A percentile compares a stretch with the other conserved stretches of the same genome.
Evolutionary conservation across 495 filamentous ascomycete species (phyloP).

Genomic region (Neurospora pannonica): DNA sequence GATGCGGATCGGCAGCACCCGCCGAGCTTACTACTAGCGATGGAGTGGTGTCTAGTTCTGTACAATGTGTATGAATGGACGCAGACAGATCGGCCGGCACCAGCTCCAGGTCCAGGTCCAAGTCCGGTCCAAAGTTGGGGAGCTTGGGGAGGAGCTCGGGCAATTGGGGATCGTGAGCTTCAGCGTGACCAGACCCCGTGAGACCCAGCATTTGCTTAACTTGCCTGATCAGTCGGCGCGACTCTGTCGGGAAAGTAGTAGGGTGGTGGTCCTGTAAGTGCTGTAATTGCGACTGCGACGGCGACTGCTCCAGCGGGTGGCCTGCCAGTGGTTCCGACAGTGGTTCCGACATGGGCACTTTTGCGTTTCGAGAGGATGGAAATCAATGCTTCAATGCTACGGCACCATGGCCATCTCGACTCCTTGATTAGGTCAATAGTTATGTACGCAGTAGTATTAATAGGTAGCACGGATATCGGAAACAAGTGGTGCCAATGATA

Average conservation of each 20-base stretch:
- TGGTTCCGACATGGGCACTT: not conserved
- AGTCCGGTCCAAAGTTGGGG: not conserved
- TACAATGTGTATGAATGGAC: not conserved
- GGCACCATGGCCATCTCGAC: not conserved
- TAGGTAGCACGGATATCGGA: not conserved
- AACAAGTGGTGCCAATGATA: not conserved
- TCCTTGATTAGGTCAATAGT: not conserved
- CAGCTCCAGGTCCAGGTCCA: not conserved
- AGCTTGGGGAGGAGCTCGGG: not conserved
- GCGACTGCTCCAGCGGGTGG: not conserved
- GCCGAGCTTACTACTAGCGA: not conserved
- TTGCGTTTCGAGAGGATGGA: not conserved
- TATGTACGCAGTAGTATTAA: not conserved
- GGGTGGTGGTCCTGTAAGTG: not conserved
- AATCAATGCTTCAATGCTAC: not conserved
- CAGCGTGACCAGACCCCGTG: not conserved
- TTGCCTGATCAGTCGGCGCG: not conserved
- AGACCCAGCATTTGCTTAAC: not conserved
- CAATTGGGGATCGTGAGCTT: not conserved
- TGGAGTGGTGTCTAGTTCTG: not conserved
- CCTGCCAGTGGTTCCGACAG: not conserved
- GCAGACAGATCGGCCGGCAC: not conserved
- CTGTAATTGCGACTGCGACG: not conserved
- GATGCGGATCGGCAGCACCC: not conserved
- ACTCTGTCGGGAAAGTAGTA: not conserved